Conservation (phyloP, 2,329 filamentous ascomycete species). For the Aspergillus floridensis region DNA sequence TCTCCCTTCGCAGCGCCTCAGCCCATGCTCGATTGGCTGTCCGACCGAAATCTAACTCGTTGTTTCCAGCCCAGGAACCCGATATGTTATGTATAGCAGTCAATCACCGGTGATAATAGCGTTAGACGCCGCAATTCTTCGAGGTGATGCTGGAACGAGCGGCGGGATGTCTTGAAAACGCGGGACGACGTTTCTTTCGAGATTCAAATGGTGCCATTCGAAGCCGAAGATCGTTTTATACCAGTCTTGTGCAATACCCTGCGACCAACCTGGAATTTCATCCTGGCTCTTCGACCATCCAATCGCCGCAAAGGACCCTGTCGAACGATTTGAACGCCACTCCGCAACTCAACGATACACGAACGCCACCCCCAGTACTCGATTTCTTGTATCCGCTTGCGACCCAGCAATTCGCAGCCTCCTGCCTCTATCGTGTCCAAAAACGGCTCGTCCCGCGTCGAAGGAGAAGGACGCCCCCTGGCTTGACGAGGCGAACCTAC, state of each 20-base stretch:
- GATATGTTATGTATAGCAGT: constrained; percentile 29
- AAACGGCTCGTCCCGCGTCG: constrained; percentile 26
- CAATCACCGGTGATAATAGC: constrained; percentile 25
- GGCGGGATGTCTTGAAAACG: constrained; percentile 50
- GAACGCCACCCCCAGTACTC: constrained; percentile 25
- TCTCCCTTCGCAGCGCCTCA: constrained; percentile 5
- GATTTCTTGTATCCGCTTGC: constrained; percentile 43
- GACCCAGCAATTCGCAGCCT: constrained; percentile 24
- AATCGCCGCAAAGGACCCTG: constrained; percentile 19
- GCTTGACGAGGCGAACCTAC: constrained; percentile 26
- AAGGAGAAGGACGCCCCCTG: constrained; percentile 23
- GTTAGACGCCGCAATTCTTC: constrained; percentile 28
- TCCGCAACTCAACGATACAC: constrained; percentile 18
- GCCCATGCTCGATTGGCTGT: neutral
- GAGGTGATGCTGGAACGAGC: constrained; percentile 54
- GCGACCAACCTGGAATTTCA: constrained; percentile 27
- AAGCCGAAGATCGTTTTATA: constrained; percentile 34
- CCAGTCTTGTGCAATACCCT: constrained; percentile 37
- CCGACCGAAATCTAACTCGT: neutral
- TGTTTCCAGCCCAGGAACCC: constrained; percentile 1
- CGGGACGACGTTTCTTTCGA: constrained; percentile 46
- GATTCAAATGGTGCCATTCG: constrained; percentile 41
- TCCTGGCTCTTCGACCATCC: constrained; percentile 31
- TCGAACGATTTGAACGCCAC: constrained; percentile 16
- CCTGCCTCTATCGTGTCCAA: constrained; percentile 23